phyloP scores from a whole-genome alignment of 768 basidiomycete genomes.

The Plicaturopsis crispa region DNA sequence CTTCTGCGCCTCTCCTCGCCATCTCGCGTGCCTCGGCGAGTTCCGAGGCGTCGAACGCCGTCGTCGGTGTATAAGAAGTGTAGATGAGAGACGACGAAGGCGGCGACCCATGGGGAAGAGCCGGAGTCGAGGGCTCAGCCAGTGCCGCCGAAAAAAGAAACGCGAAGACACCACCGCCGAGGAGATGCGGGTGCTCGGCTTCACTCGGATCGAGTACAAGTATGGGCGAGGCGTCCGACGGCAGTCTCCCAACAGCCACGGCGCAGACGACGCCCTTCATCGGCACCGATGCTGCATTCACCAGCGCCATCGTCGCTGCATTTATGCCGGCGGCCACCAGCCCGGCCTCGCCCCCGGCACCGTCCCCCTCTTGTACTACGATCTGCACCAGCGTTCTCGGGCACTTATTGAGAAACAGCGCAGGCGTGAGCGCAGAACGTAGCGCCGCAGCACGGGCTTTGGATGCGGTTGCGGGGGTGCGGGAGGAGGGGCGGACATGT shows the following conservation, averaged over 20 bases:
- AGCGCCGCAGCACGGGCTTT: constrained; percentile 51
- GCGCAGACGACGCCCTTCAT: constrained; percentile 75
- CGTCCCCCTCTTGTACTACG: constrained; percentile 50
- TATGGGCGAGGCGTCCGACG: constrained; percentile 8
- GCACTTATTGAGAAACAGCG: constrained; percentile 49
- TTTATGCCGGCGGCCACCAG: constrained; percentile 65
- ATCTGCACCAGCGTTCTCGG: constrained; percentile 74
- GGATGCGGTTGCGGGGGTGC: constrained; percentile 62
- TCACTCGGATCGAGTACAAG: constrained; percentile 49
- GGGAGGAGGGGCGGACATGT: constrained; percentile 57
- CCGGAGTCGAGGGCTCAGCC: constrained; percentile 12
- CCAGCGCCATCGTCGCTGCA: constrained; percentile 57
- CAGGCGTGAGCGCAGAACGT: constrained; percentile 49
- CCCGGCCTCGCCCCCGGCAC: constrained; percentile 25
- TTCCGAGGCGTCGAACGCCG: constrained; percentile 30
- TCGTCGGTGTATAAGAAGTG: constrained; percentile 19
- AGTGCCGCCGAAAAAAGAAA: constrained; percentile 48
- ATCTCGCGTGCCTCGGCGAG: constrained; percentile 39
- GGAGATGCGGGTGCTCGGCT: constrained; percentile 27
- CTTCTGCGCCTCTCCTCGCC: constrained; percentile 36
- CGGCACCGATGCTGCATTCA: constrained; percentile 64
- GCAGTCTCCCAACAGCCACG: constrained; percentile 41
- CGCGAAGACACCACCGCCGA: constrained; percentile 59
- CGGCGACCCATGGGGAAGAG: no score
- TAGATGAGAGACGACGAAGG: constrained; percentile 57